phyloP scores from a whole-genome alignment of 1,284 basidiomycete species.

The Bjerkandera adusta region DNA sequence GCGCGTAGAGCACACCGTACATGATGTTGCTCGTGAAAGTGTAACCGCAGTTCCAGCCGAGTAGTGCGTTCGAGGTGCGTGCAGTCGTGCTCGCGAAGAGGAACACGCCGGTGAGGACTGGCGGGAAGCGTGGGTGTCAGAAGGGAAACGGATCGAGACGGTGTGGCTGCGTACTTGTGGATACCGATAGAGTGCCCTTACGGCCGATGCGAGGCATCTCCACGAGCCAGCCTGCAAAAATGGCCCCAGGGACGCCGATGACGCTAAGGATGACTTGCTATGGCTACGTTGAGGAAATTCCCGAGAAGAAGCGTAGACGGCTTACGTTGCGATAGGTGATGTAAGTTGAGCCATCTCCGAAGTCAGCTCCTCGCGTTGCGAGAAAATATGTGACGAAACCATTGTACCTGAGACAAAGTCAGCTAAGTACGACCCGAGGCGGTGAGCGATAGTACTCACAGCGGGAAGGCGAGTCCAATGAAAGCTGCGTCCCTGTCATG shows the following conservation, averaged over 20 bases:
- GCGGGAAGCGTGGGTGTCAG: slow-evolving; percentile 6
- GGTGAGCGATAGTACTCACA: slow-evolving; percentile 40
- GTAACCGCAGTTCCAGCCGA: slow-evolving; percentile 76
- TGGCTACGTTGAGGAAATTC: neutral
- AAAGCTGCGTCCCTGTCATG: slow-evolving; percentile 40
- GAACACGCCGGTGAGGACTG: slow-evolving; percentile 66
- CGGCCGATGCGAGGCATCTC: slow-evolving; percentile 59
- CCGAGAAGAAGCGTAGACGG: slow-evolving; percentile 2
- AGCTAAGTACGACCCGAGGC: neutral
- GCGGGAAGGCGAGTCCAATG: slow-evolving; percentile 72
- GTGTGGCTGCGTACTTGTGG: slow-evolving; percentile 38
- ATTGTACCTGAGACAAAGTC: slow-evolving; percentile 42
- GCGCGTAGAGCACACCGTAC: slow-evolving; percentile 74
- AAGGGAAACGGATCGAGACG: neutral
- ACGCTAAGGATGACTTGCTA: slow-evolving; percentile 68
- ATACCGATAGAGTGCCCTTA: slow-evolving; percentile 60
- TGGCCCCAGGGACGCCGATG: slow-evolving; percentile 64
- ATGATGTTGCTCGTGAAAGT: slow-evolving; percentile 64
- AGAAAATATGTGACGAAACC: slow-evolving; percentile 63
- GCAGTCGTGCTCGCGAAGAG: slow-evolving; percentile 69
- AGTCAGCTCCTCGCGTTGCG: slow-evolving; percentile 56
- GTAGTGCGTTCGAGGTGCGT: slow-evolving; percentile 55
- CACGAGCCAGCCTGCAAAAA: slow-evolving; percentile 59
- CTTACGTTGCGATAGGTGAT: slow-evolving; percentile 68
- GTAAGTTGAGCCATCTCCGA: slow-evolving; percentile 60